These are phyloP conservation scores for Hypoxylon crocopeplum DNA, from an alignment of 495 filamentous ascomycete species.

Conservation along the genomic window DNA sequence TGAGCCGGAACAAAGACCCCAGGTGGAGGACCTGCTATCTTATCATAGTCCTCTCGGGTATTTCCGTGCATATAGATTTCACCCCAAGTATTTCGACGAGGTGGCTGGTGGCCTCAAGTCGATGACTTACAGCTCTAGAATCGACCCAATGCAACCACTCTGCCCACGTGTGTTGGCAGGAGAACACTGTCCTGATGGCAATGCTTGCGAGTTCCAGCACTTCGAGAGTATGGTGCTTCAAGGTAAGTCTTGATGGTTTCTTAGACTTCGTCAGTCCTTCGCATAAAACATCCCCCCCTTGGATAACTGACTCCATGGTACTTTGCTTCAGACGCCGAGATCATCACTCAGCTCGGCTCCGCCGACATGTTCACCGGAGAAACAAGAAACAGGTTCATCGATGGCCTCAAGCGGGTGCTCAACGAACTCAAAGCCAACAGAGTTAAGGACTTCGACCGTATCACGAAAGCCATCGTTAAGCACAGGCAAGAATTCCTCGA, in stretches of 20 bases:
- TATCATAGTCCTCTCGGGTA: slow-evolving; percentile 83
- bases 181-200: slow-evolving; percentile 76
- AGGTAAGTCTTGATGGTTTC: slow-evolving; percentile 68
- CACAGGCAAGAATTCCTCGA: slow-evolving; percentile 69
- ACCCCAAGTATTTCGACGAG: slow-evolving; percentile 72
- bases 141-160: slow-evolving; percentile 73
- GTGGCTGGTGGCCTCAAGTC: slow-evolving; percentile 83
- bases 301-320: slow-evolving; percentile 66
- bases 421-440: slow-evolving; percentile 74
- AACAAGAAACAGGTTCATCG: slow-evolving; percentile 73
- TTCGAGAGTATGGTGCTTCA: slow-evolving; percentile 74
- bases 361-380: slow-evolving; percentile 73
- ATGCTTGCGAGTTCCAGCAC: slow-evolving; percentile 77
- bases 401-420: slow-evolving; percentile 78
- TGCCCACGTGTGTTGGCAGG: slow-evolving; percentile 77
- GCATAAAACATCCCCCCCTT: slow-evolving; percentile 45
- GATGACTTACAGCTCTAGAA: slow-evolving; percentile 88
- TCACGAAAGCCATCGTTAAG: slow-evolving; percentile 81
- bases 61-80: slow-evolving; percentile 89
- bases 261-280: slow-evolving; percentile 28
- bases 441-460: slow-evolving; percentile 79
- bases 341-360: slow-evolving; percentile 82
- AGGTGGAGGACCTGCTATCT: slow-evolving; percentile 56
- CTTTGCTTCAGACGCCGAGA: slow-evolving; percentile 79
- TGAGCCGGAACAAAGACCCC: slow-evolving; percentile 17